Conservation (phyloP, 208 protist species). For the Acanthamoeba castellanii region DNA sequence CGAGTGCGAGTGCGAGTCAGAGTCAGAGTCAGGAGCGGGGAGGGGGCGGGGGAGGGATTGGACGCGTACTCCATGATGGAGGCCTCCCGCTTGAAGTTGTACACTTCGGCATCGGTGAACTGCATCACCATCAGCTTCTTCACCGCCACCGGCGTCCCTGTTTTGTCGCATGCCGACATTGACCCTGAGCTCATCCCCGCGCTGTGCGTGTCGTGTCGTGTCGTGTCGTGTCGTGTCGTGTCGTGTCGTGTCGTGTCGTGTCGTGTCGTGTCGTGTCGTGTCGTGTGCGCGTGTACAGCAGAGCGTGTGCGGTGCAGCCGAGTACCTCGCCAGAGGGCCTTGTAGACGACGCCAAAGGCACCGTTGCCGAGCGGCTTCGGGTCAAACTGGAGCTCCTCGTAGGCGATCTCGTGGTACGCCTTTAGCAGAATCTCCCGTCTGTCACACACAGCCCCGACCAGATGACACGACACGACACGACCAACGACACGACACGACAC, state of each 20-base stretch:
- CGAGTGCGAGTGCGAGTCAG: neutral
- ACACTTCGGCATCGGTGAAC: slow-evolving; percentile 61
- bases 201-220: no score
- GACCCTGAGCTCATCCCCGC: no score
- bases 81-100: slow-evolving; percentile 67
- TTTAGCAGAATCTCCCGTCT: slow-evolving; percentile 28
- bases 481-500: neutral
- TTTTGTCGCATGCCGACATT: neutral
- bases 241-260: neutral
- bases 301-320: neutral
- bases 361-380: slow-evolving; percentile 45
- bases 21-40: neutral
- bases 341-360: slow-evolving; percentile 69
- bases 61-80: slow-evolving; percentile 65
- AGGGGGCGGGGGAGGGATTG: neutral
- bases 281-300: neutral
- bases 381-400: slow-evolving; percentile 61
- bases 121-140: slow-evolving; percentile 73
- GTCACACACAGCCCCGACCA: neutral
- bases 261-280: neutral
- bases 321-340: slow-evolving; percentile 55
- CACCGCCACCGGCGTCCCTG: slow-evolving; percentile 55
- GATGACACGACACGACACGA: no score
- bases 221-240: neutral
- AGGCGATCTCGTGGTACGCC: slow-evolving; percentile 61